Evolutionary conservation across 2,329 filamentous ascomycete genomes (phyloP), one percentile per base, ranked within the genome.

Genomic region (Nigrospora oryzae): DNA sequence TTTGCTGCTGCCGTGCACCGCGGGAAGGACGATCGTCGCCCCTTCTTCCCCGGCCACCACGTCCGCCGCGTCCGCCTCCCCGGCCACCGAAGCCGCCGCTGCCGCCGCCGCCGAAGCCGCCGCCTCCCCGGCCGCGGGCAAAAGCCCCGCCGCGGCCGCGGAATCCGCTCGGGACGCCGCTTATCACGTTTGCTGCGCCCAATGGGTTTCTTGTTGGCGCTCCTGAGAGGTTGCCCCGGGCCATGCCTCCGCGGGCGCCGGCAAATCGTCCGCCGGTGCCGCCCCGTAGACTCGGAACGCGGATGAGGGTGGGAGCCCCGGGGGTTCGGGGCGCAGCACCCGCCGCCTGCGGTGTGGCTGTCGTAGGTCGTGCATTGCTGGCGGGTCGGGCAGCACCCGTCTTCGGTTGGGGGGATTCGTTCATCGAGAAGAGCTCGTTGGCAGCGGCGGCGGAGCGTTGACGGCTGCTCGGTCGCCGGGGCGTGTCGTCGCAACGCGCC

Each of bases 241-340:
- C 19, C 11, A 28, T 7, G 30, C 43, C 47, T 36, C 46, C 49
- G 12, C 46, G 44, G 30, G 40, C 33, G 13, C 46, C 47, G 34
- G 43, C 19, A 23, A 51, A 49, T 2, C 52, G 42, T 31, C 51
- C 45, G 11, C 36, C 19, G 15, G 55, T 40, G 4, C 56, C 53
- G 16, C 63, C 60, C 33, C 57, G 66, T 12, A 70, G 54, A 45
- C 55, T 68, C 45, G 56, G 61, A 44, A 71, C 53, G 45, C 68
- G 65, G 39, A 73, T 58, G 14, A 71, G 55, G 46, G 61, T 66
- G 19, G 63, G 59, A 3, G 41, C 31, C 33, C 41, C 38, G 35
- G 36, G 19, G 35, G n/a, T 35, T 40, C 35, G 43, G 35, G 28
- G 36, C 30, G 19, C 32, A 31, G 17, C 40, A 15, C 36, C 16